Evolutionary conservation across 768 basidiomycete genomes (phyloP), one percentile per base, ranked within the genome.

Genomic region (Boletus speciosus): DNA sequence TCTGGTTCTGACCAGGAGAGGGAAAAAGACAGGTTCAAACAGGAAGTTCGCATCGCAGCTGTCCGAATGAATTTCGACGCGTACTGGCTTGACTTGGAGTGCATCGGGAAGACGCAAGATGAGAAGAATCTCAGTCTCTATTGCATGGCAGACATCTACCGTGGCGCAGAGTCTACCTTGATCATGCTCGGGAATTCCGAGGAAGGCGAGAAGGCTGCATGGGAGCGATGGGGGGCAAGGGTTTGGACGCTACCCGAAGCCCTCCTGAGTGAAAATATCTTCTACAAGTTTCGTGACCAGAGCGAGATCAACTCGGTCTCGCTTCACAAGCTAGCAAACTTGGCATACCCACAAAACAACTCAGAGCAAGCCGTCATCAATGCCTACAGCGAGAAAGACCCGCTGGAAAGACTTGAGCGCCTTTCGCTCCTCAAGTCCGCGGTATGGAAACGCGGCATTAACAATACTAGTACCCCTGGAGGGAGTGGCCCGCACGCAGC

Each of bases 61-160:
- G 39, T 27, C 40, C 38, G 6, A n/a, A 15, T 12, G 21, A 50
- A 39, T 19, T 47, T 49, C 25, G 2, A 55, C 5, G 62, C 62
- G 5, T 63, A 63, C 41, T 63, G 62, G 62, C 47, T 55, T 23
- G 62, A 63, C 37, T 12, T 61, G 46, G 62, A 63, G 29, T 63
- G 61, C 27, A 9, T 60, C 32, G 58, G 58, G 7, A 27, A 60
- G 31, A 51, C 49, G 14, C 29, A 43, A 6, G 50, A 54, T n/a
- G 60, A 62, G 29, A 61, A 55, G 40, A 61, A 62, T 21, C 8
- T 50, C 14, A 59, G 58, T 36, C 25, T 62, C 21, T 62, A 62
- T 36, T 47, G 61, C n/a, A 62, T 62, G 60, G 49, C 60, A 19
- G 61, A 62, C 21, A 38, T 62, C 23, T 62, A 61, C 23, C 40